phyloP scores from a whole-genome alignment of 768 basidiomycete species.

The Tephrocybe rancida region DNA sequence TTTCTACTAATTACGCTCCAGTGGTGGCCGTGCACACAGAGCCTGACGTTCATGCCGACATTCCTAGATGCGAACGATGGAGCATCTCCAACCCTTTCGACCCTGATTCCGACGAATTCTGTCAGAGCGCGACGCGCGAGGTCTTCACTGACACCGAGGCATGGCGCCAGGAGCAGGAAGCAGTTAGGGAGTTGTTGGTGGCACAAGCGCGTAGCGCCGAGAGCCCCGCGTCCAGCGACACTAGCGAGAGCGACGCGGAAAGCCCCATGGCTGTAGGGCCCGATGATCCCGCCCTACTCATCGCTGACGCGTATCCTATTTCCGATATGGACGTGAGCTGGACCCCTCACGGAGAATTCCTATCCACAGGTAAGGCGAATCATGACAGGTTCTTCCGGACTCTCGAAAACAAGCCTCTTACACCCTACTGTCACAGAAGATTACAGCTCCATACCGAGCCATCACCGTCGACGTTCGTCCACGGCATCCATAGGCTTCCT shows the following conservation, averaged over 20 bases:
- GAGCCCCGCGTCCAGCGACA: constrained; percentile 41
- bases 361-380: neutral
- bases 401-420: neutral
- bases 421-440: constrained; percentile 13
- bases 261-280: constrained; percentile 51
- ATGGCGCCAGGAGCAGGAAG: constrained; percentile 33
- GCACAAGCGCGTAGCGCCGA: constrained; percentile 30
- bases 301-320: constrained; percentile 36
- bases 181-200: constrained; percentile 24
- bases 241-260: constrained; percentile 45
- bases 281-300: constrained; percentile 42
- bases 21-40: constrained; percentile 46
- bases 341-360: constrained; percentile 10
- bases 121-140: constrained; percentile 64
- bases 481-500: constrained; percentile 23
- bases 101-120: constrained; percentile 82
- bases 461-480: constrained; percentile 22
- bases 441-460: constrained; percentile 8
- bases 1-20: constrained; percentile 45
- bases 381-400: neutral
- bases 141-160: constrained; percentile 56
- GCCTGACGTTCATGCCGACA: constrained; percentile 35
- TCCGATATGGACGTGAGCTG: constrained; percentile 24
- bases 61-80: constrained; percentile 54
- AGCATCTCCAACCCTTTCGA: constrained; percentile 69